Evolutionary conservation across 176 grass and related monocot genomes (phyloP), one percentile per base, ranked within the genome.

Genomic region (Triticum monococcum): DNA sequence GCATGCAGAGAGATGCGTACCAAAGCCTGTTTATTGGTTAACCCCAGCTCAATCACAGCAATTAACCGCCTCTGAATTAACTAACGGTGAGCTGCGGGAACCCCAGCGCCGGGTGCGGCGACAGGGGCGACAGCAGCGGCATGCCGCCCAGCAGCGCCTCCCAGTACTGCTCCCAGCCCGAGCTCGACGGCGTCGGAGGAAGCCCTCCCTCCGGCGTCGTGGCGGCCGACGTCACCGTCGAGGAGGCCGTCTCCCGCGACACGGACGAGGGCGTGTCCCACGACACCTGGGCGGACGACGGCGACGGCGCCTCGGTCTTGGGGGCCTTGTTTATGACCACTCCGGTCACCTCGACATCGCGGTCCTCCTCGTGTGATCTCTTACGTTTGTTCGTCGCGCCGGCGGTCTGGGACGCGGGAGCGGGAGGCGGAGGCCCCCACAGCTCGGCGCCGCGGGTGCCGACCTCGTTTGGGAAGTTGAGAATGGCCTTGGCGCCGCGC

Each of bases 401-500:
- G 48, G 33, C 25, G 3, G 37, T 7, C 69, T 68, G 64, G 25
- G 50, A 9, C 69, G 79, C 14, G 6, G 62, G 71, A 18, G 45
- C 18, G 0, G 69, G 24, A 8, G 74, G 52, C 22, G 83, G 50
- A 0, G 72, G 78, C 0, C 33, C 31, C 38, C 82, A 84, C 2
- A 88, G 40, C 35, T 91, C 78, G 1, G 84, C 79, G 59, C 89
- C 77, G 24, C 79, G 64, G 50, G 81, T 81, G 62, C 85, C 91
- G 17, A 96, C 81, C 43, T 96, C 94, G 81, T 96, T 96, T 9
- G 94, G 94, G 74, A 96, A 96, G 88, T 96, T 96, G 26, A 96
- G 86, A 78, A 96, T 96, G 18, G 91, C 94, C 72, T 93, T 96
- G 74, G 87, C 54, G 23, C 91, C 94, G 18, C 94, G 89, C 91